These are phyloP conservation scores for Alnus glutinosa DNA, from an alignment of 306 rosid genomes.

Conservation along the genomic window DNA sequence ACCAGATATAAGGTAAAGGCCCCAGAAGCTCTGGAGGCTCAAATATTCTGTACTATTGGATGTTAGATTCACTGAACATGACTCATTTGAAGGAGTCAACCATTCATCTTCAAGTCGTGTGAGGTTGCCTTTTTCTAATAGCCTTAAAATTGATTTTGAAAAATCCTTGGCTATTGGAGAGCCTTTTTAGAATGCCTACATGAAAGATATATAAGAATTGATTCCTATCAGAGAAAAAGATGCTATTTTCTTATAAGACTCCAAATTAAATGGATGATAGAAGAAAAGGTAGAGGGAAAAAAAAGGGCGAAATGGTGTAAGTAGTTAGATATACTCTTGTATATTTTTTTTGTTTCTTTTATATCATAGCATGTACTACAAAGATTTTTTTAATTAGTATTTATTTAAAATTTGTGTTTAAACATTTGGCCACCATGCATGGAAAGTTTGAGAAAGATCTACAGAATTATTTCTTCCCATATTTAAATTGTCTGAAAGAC, in stretches of 20 bases:
- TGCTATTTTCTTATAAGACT: neutral
- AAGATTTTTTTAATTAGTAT: too few relatives aligned
- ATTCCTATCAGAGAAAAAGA: neutral
- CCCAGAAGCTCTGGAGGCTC: constrained; percentile 54
- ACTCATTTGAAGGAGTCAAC: constrained; percentile 24
- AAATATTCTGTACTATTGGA: constrained; percentile 30
- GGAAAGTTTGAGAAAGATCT: too few relatives aligned
- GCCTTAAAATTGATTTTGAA: constrained; percentile 51
- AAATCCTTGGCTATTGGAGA: constrained; percentile 66
- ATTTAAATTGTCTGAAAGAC: too few relatives aligned
- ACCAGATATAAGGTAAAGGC: constrained; percentile 53
- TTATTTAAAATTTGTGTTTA: too few relatives aligned
- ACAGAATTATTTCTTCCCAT: too few relatives aligned
- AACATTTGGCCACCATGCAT: neutral
- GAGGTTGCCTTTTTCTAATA: constrained; percentile 44
- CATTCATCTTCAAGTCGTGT: constrained; percentile 39
- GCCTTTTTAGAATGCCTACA: constrained; percentile 71
- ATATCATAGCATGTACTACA: too few relatives aligned
- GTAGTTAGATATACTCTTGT: too few relatives aligned
- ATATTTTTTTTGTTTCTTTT: too few relatives aligned
- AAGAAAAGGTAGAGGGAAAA: too few relatives aligned
- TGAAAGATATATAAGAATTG: neutral
- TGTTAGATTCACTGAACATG: constrained; percentile 27
- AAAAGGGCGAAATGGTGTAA: too few relatives aligned
- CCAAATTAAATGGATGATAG: too few relatives aligned